These are phyloP conservation scores for Colletotrichum theobromicola DNA, from an alignment of 2,329 filamentous ascomycete genomes.

Conservation along the genomic window DNA sequence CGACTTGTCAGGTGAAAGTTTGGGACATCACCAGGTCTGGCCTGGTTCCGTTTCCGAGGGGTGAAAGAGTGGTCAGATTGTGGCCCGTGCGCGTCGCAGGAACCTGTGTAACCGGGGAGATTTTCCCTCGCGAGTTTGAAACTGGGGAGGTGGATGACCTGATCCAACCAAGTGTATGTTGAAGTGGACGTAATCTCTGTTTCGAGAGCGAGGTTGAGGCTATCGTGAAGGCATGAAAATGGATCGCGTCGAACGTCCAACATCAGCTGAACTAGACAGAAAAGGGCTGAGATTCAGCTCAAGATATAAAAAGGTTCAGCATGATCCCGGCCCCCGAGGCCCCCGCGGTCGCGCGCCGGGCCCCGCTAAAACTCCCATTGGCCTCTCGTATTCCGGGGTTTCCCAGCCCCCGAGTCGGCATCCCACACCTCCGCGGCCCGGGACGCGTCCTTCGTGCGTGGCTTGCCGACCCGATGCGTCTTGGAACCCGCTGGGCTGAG, in stretches of 20 bases:
- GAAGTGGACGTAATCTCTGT: too few species aligned
- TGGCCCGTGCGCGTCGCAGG: conserved; percentile 12
- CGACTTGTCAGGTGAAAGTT: background rate
- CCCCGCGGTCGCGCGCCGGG: background rate
- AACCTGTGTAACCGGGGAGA: background rate
- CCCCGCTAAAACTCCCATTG: background rate
- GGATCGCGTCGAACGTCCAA: background rate
- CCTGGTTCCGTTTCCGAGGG: background rate
- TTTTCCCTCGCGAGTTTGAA: background rate
- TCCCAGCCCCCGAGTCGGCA: conserved; percentile 28
- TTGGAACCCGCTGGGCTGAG: background rate
- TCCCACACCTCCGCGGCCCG: conserved; percentile 2
- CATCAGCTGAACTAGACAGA: background rate
- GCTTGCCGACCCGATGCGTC: background rate
- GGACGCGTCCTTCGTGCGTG: background rate
- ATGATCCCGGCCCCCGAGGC: background rate
- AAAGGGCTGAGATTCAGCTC: background rate
- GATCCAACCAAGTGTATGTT: background rate
- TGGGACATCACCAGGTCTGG: background rate
- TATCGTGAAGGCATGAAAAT: background rate
- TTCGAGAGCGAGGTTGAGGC: background rate
- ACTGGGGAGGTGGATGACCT: background rate
- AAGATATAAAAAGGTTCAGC: background rate
- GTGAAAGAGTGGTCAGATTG: background rate
- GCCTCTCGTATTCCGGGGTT: conserved; percentile 8